phyloP scores from a whole-genome alignment of 2,329 filamentous ascomycete genomes.

The Colletotrichum sojae region DNA sequence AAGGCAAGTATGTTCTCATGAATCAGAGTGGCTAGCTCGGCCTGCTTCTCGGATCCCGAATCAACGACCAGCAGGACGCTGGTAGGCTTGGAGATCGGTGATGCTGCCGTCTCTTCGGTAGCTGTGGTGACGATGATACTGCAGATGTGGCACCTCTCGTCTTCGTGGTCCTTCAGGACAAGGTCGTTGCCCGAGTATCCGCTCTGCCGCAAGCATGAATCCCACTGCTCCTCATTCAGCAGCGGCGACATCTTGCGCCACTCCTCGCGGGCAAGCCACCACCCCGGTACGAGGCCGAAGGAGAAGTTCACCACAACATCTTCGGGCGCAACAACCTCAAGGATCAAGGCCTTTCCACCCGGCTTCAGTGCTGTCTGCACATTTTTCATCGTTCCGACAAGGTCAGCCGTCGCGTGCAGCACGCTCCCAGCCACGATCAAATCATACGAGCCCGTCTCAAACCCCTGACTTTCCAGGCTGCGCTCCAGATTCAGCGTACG shows the following conservation, averaged over 20 bases:
- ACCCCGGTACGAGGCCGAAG: not conserved
- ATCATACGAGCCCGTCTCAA: slow-evolving; percentile 50
- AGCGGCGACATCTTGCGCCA: not conserved
- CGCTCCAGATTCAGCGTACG: slow-evolving; percentile 46
- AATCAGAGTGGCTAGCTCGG: not conserved
- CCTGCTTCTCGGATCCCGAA: not conserved
- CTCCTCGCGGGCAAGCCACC: not conserved
- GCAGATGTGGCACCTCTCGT: not conserved
- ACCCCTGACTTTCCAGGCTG: slow-evolving; percentile 49
- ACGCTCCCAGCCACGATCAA: slow-evolving; percentile 54
- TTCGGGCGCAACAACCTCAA: not conserved
- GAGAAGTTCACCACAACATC: not conserved
- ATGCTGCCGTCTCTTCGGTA: not conserved
- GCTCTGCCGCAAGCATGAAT: not conserved
- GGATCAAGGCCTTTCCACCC: slow-evolving; percentile 41
- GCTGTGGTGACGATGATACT: not conserved
- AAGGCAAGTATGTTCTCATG: not conserved
- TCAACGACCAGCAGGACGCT: not conserved
- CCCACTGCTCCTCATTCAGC: not conserved
- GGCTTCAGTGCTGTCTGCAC: slow-evolving; percentile 47
- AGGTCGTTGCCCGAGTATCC: slow-evolving; percentile 1
- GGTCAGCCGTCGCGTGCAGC: slow-evolving; percentile 53
- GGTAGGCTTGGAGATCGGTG: not conserved
- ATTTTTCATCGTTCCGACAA: slow-evolving; percentile 44
- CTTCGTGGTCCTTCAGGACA: not conserved